Conservation (phyloP, 768 basidiomycete genomes). For the Leccinum imitatum region DNA sequence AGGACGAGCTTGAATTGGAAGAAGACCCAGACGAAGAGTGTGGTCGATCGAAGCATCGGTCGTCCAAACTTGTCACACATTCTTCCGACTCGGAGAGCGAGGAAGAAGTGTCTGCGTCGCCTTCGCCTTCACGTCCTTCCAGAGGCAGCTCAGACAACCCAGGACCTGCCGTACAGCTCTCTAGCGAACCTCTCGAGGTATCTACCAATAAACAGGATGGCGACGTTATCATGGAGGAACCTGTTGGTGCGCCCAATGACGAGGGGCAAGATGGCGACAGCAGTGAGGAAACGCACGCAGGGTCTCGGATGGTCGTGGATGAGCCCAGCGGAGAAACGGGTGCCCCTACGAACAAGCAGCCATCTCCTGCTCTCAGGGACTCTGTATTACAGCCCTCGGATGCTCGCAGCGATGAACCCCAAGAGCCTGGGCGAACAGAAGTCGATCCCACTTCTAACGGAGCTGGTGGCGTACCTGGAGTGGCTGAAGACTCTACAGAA, state of each 20-base stretch:
- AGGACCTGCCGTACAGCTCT: conserved; percentile 27
- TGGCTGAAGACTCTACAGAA: not conserved
- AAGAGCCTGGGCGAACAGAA: conserved; percentile 9
- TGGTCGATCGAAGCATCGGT: conserved; percentile 33
- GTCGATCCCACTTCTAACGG: conserved; percentile 15
- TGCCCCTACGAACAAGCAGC: not conserved
- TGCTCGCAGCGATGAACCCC: not conserved
- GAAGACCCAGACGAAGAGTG: conserved; percentile 39
- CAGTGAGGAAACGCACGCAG: conserved; percentile 23
- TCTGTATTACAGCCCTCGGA: not conserved
- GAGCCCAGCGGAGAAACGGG: conserved; percentile 3
- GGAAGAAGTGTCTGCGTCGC: conserved; percentile 27
- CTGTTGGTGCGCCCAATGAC: not conserved
- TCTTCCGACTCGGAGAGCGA: conserved; percentile 37
- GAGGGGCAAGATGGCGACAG: conserved; percentile 5
- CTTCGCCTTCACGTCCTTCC: conserved; percentile 17
- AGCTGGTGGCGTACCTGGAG: not conserved
- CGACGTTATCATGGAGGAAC: conserved; percentile 13
- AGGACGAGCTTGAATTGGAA: conserved; percentile 42
- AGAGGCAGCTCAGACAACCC: conserved; percentile 36
- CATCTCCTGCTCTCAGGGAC: not conserved
- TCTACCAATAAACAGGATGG: not conserved
- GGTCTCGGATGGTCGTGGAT: conserved; percentile 19
- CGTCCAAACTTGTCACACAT: conserved; percentile 32
- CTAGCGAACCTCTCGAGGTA: not conserved